Conservation (phyloP, 345 rosid genomes). For the Melaleuca quinquenervia region DNA sequence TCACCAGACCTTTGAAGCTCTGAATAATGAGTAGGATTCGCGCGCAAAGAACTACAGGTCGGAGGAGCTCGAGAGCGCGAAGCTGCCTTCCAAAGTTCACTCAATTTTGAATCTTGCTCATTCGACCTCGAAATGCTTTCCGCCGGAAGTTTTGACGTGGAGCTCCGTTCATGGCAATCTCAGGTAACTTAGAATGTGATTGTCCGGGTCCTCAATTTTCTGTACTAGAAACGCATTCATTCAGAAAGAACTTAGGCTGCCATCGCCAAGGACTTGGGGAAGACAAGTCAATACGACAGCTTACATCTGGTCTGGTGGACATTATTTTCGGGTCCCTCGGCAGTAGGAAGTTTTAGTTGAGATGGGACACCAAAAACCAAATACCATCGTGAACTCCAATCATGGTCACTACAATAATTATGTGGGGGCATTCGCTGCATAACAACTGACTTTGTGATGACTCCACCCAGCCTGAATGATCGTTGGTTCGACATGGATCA, state of each 20-base stretch:
- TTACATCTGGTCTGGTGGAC: not conserved
- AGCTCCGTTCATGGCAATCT: not conserved
- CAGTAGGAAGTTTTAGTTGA: not conserved
- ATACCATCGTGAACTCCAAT: not conserved
- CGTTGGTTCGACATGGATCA: not conserved
- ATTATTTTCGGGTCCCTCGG: not conserved
- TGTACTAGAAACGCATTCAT: not conserved
- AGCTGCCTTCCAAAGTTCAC: not conserved
- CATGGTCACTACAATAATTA: not conserved
- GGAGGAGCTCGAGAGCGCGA: not conserved
- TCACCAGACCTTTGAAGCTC: not conserved
- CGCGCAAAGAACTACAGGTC: not conserved
- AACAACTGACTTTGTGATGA: not conserved
- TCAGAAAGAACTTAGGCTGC: not conserved
- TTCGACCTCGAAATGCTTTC: not conserved
- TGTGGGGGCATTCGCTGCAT: not conserved
- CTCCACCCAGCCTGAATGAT: not conserved
- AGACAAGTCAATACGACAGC: not conserved
- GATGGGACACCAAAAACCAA: not conserved
- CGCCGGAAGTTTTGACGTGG: not conserved
- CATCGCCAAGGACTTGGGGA: not conserved
- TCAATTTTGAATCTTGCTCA: not conserved
- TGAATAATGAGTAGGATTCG: not conserved
- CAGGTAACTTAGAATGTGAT: not conserved
- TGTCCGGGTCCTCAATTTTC: not conserved